phyloP scores from a whole-genome alignment of 192 early-diverging fungal genomes.

The Linnemannia exigua region DNA sequence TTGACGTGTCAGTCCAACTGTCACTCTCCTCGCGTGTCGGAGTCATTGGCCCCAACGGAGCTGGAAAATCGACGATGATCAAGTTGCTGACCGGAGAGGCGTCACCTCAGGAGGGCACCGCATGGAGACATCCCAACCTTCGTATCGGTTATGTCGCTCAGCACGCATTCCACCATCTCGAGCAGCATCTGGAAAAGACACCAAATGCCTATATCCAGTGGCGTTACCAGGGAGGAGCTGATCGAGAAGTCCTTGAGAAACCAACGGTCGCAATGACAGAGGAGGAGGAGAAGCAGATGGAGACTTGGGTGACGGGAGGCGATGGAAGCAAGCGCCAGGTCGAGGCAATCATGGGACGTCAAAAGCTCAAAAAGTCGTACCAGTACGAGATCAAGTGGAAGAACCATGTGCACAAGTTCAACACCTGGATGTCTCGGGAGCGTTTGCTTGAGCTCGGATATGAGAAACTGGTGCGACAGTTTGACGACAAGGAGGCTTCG shows the following conservation, averaged over 20 bases:
- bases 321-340: slow-evolving; percentile 73
- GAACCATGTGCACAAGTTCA: slow-evolving; percentile 72
- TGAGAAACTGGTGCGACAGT: slow-evolving; percentile 81
- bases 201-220: slow-evolving; percentile 89
- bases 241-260: slow-evolving; percentile 82
- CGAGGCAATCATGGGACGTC: slow-evolving; percentile 74
- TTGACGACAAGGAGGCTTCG: slow-evolving; percentile 85
- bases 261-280: slow-evolving; percentile 73
- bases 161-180: slow-evolving; percentile 91
- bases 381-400: slow-evolving; percentile 89
- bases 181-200: slow-evolving; percentile 86
- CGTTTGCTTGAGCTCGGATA: slow-evolving; percentile 79
- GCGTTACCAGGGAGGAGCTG: slow-evolving; percentile 86
- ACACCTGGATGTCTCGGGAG: slow-evolving; percentile 79
- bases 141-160: slow-evolving; percentile 91
- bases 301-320: slow-evolving; percentile 63
- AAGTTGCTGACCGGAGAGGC: slow-evolving; percentile 85
- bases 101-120: slow-evolving; percentile 74
- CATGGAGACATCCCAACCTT: slow-evolving; percentile 87
- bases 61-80: slow-evolving; percentile 90
- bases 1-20: slow-evolving; percentile 73
- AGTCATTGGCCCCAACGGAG: slow-evolving; percentile 87
- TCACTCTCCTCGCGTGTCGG: slow-evolving; percentile 87
- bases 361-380: slow-evolving; percentile 84
- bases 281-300: slow-evolving; percentile 79